phyloP scores from a whole-genome alignment of 176 grass and related monocot species.

The Rhynchospora breviuscula region DNA sequence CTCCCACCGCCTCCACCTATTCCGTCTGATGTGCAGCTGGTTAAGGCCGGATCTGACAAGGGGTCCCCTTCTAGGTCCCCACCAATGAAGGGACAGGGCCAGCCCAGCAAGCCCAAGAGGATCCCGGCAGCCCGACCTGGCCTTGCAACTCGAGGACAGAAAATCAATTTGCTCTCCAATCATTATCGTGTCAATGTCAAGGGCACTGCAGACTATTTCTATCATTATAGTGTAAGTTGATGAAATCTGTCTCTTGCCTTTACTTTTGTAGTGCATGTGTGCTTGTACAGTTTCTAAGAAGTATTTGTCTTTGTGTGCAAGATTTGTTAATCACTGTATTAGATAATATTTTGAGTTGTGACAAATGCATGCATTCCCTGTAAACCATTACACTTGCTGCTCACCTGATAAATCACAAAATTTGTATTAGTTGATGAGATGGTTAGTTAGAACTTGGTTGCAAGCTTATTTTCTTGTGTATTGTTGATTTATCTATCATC shows the following conservation, averaged over 20 bases:
- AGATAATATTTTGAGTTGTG: too few species aligned
- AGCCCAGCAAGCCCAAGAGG: constrained; percentile 44
- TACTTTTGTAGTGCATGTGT: background rate
- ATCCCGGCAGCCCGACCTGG: constrained; percentile 37
- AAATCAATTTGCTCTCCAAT: constrained; percentile 41
- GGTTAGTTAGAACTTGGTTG: background rate
- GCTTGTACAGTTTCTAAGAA: too few species aligned
- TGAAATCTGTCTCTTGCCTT: background rate
- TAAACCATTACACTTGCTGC: too few species aligned
- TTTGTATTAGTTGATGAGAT: too few species aligned
- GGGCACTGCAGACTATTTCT: constrained; percentile 39
- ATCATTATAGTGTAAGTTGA: constrained; percentile 61
- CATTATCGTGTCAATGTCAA: constrained; percentile 62
- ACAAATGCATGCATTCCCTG: too few species aligned
- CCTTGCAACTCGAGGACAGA: constrained; percentile 38
- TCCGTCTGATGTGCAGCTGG: constrained; percentile 12
- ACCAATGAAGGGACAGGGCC: background rate
- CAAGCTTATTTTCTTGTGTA: background rate
- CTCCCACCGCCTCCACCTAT: constrained; percentile 37
- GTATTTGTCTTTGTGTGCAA: too few species aligned
- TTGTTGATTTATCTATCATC: too few species aligned
- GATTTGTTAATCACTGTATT: too few species aligned
- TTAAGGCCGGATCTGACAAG: constrained; percentile 25
- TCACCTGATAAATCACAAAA: too few species aligned
- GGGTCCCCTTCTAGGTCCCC: constrained; percentile 3